Evolutionary conservation across 257 asterid genomes (phyloP).

Genomic region (Solanum rostratum): DNA sequence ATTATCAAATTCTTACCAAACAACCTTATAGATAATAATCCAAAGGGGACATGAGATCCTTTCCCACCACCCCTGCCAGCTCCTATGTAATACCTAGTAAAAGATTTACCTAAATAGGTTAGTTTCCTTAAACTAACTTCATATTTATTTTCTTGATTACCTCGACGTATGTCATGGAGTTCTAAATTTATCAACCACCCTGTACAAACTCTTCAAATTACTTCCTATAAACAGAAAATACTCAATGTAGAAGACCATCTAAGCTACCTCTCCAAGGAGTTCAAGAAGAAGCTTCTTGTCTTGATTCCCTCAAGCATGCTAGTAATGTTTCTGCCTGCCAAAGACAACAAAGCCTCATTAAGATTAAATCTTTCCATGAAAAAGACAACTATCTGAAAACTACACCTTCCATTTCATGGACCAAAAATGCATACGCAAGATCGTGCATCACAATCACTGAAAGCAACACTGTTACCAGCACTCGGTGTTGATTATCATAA

Average conservation of each 20-base stretch:
- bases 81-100: constrained; percentile 14
- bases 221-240: constrained; percentile 38
- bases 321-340: constrained; percentile 93
- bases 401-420: constrained; percentile 4
- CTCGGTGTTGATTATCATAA: neutral
- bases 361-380: neutral
- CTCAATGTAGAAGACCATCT: constrained; percentile 23
- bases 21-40: constrained; percentile 14
- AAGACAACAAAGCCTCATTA: constrained; percentile 5
- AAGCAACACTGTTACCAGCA: constrained; percentile 8
- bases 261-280: constrained; percentile 32
- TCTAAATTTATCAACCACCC: constrained; percentile 36
- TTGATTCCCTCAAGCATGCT: constrained; percentile 84
- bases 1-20: constrained; percentile 23
- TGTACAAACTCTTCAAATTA: constrained; percentile 43
- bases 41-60: constrained; percentile 7
- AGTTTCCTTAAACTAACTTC: constrained; percentile 39
- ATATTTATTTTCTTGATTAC: neutral
- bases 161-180: constrained; percentile 4
- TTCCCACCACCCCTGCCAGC: constrained; percentile 8
- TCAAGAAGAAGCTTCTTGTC: constrained; percentile 76
- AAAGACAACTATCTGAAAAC: neutral
- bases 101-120: constrained; percentile 25
- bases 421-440: neutral
- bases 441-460: neutral